phyloP scores from a whole-genome alignment of 2,329 filamentous ascomycete species.

The Botrytis paeoniae region DNA sequence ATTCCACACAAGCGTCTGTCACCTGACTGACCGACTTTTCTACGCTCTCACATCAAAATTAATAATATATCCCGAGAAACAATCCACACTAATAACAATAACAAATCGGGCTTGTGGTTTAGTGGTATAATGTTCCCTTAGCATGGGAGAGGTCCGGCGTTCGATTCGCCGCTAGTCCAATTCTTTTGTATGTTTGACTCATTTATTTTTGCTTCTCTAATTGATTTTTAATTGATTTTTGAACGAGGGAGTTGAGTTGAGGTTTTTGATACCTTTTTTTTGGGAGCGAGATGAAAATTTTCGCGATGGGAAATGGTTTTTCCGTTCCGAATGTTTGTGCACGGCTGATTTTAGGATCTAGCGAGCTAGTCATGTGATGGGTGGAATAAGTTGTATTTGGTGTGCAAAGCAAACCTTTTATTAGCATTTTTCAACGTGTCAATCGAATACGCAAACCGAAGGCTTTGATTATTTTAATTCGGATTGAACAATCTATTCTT shows the following conservation, averaged over 20 bases:
- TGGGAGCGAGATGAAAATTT: neutral
- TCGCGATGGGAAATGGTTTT: neutral
- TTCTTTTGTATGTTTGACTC: fast-evolving
- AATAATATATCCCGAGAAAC: no score
- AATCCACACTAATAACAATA: no score
- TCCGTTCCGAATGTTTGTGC: neutral
- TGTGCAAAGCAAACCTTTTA: neutral
- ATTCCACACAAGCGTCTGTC: no score
- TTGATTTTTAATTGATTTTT: neutral
- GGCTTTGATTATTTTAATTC: neutral
- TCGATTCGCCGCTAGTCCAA: neutral
- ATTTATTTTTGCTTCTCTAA: neutral
- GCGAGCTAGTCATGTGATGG: neutral
- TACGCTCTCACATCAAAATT: no score
- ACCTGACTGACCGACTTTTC: no score
- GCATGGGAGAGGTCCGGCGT: neutral
- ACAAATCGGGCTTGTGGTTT: no score
- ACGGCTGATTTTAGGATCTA: neutral
- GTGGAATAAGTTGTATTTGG: no score
- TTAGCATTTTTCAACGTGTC: neutral
- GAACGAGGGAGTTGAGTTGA: neutral
- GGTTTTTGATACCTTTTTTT: neutral
- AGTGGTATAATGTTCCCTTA: no score
- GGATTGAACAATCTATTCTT: neutral
- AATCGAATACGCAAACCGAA: neutral